Conservation (phyloP, 106 monocot species). For the Agapanthus africanus region DNA sequence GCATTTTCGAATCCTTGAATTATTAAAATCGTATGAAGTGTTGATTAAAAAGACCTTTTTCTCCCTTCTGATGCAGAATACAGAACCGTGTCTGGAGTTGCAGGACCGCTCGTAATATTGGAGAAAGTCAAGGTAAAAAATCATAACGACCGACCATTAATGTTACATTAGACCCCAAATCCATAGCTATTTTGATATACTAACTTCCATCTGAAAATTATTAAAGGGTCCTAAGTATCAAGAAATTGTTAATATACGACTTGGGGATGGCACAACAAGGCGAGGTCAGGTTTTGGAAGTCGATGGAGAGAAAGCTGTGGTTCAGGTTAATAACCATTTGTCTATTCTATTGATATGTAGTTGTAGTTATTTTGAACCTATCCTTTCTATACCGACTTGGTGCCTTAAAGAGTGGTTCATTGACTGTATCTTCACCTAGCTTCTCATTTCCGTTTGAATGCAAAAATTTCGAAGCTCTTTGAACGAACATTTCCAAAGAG, state of each 20-base stretch:
- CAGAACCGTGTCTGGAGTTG: conserved; percentile 94
- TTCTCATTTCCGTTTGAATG: background rate
- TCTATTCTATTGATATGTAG: background rate
- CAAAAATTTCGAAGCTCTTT: background rate
- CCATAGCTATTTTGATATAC: background rate
- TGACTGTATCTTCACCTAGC: background rate
- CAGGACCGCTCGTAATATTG: conserved; percentile 94
- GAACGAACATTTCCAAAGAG: background rate
- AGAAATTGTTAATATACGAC: conserved; percentile 93
- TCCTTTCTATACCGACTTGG: too few relatives aligned
- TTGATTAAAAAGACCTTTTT: too few relatives aligned
- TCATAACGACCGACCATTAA: too few relatives aligned
- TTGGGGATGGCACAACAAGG: conserved; percentile 91
- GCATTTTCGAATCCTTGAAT: too few relatives aligned
- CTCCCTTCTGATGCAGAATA: conserved; percentile 49
- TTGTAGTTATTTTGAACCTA: background rate
- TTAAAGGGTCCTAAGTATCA: conserved; percentile 93
- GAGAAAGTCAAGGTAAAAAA: conserved; percentile 99
- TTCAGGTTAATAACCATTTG: conserved; percentile 52
- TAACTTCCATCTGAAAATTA: background rate
- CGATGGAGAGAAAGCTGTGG: conserved; percentile 98
- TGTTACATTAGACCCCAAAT: background rate
- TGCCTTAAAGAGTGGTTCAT: too few relatives aligned
- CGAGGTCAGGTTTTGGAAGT: conserved; percentile 98
- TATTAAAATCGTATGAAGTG: too few relatives aligned